Evolutionary conservation across 306 rosid genomes (phyloP), one percentile per base, ranked within the genome.

Genomic region (Mimosa pudica): DNA sequence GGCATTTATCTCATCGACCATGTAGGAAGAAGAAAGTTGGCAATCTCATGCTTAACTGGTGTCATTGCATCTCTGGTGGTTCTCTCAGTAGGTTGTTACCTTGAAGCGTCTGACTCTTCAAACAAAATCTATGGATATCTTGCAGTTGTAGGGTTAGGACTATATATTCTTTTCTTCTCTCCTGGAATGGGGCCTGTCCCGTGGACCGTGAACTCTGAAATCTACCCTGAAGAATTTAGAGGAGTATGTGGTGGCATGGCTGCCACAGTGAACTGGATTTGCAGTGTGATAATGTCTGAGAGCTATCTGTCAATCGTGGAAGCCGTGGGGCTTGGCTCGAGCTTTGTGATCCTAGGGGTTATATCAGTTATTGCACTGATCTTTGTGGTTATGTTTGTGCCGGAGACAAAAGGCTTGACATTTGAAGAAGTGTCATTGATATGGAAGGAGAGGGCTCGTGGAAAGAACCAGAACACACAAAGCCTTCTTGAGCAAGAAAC

Each of bases 151-250:
- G 94, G 94, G 33, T 66, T 90, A 72, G 87, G 85, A 35, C 80
- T 88, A 35, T 90, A 90, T 71, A 88, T 90, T 67, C 79, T 78
- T 47, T 88, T 76, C 86, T 90, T 90, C 75, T 49, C 92, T 3
- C 94, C 94, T 0, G 94, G 94, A 52, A 90, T 90, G 94, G 94
- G 94, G 5, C 91, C 94, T 2, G 94, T 90, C 32, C 94, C 94
- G 5, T 90, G 94, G 94, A 86, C 94, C 0, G 90, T 90, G 58
- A 90, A 90, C 87, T 90, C 94, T 0, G 94, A 90, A 91, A 86
- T 90, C 68, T 90, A 90, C 78, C 94, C 94, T 3, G 92, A 90
- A 78, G 85, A 88, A 54, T 90, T 84, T 44, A 83, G 94, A 8
- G 94, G 94, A 16, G 57, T 86, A 13, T 90, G 94, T 24, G 92